phyloP scores from a whole-genome alignment of 768 basidiomycete genomes.

The Phylloporus sp. region DNA sequence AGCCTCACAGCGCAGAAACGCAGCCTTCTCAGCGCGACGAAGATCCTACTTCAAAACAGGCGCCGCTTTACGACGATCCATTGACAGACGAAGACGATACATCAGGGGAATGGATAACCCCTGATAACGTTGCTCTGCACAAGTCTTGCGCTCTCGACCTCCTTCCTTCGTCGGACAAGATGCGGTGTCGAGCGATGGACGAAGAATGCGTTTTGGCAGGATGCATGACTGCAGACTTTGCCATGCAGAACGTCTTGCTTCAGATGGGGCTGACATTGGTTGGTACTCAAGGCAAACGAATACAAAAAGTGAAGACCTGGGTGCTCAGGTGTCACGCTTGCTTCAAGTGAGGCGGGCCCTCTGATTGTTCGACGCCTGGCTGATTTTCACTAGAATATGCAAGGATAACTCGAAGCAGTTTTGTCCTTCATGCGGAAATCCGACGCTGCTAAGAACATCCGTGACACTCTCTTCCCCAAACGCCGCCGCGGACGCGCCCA shows the following conservation, averaged over 20 bases:
- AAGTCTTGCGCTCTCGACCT: conserved; percentile 85
- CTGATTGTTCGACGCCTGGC: neutral
- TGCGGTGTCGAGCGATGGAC: conserved; percentile 33
- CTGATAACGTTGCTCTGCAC: conserved; percentile 75
- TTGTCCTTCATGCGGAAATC: conserved; percentile 95
- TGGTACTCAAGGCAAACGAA: conserved; percentile 84
- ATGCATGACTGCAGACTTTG: conserved; percentile 98
- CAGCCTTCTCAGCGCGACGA: conserved; percentile 15
- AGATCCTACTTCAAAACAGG: conserved; percentile 6
- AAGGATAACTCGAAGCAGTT: conserved; percentile 94
- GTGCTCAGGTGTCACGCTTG: conserved; percentile 96
- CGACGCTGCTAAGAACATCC: conserved; percentile 84
- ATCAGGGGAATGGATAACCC: conserved; percentile 97
- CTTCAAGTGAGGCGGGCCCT: conserved; percentile 73
- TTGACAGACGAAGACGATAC: conserved; percentile 73
- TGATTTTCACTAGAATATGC: conserved; percentile 62
- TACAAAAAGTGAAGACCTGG: conserved; percentile 91
- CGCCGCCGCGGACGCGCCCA: conserved; percentile 55
- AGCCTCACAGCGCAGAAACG: conserved; percentile 35
- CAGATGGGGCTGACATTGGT: conserved; percentile 92
- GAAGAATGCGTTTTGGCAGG: conserved; percentile 56
- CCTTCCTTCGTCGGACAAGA: conserved; percentile 51
- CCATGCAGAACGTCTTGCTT: conserved; percentile 95
- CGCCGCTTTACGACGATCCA: conserved; percentile 62
- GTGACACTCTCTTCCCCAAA: conserved; percentile 74